phyloP scores from a whole-genome alignment of 2,329 filamentous ascomycete genomes.

The Trichoderma guizhouense region DNA sequence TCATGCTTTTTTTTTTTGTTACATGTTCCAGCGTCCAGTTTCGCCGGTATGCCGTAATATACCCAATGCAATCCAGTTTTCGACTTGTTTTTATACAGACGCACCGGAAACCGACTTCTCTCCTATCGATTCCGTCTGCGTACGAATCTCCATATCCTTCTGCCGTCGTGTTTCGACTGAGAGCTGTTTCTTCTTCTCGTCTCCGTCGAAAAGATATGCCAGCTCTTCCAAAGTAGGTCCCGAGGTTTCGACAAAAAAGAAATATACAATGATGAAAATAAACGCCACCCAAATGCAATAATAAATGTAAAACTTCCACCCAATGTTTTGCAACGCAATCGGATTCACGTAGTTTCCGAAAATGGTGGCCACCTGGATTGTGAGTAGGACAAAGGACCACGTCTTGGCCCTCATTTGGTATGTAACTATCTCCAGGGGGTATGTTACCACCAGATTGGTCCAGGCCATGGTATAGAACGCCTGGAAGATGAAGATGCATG shows the following conservation, averaged over 20 bases:
- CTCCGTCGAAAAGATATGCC: slow-evolving; percentile 33
- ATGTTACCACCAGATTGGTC: slow-evolving; percentile 43
- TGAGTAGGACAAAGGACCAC: slow-evolving; percentile 39
- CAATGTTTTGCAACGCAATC: slow-evolving; percentile 35
- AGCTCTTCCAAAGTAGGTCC: slow-evolving; percentile 37
- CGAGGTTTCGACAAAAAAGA: slow-evolving; percentile 40
- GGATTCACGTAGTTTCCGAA: slow-evolving; percentile 41
- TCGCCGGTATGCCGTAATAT: neutral
- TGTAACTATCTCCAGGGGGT: slow-evolving; percentile 41
- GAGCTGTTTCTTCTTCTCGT: slow-evolving; percentile 25
- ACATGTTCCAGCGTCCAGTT: neutral
- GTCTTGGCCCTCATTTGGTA: slow-evolving; percentile 43
- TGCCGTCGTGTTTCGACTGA: slow-evolving; percentile 29
- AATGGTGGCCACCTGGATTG: slow-evolving; percentile 36
- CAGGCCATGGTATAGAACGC: slow-evolving; percentile 42
- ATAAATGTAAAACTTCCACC: slow-evolving; percentile 42
- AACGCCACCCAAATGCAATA: slow-evolving; percentile 40
- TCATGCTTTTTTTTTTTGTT: neutral
- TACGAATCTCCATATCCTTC: slow-evolving; percentile 14
- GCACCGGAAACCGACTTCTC: slow-evolving; percentile 13
- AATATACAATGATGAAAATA: slow-evolving; percentile 37
- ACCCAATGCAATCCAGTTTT: neutral
- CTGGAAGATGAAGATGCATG: slow-evolving; percentile 43
- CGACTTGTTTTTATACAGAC: neutral
- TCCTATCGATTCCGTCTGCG: slow-evolving; percentile 5